Evolutionary conservation across 2,329 filamentous ascomycete genomes (phyloP), one percentile per base, ranked within the genome.

Genomic region (Cladosporium velox): DNA sequence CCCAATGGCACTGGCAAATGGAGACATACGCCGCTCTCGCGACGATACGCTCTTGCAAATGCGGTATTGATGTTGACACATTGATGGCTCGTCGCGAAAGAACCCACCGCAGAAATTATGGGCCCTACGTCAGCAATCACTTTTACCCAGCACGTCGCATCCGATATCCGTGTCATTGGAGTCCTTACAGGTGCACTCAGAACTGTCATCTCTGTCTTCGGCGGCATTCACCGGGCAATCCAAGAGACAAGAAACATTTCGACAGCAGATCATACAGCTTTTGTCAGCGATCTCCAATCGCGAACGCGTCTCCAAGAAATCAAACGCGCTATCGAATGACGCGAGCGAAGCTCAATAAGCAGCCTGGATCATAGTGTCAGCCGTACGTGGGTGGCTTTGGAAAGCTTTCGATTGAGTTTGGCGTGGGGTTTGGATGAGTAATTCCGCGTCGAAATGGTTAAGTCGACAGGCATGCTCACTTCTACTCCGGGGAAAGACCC

Each of bases 321-420:
- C 28, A 32, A 15, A 54, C 51, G 10, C 26, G 18, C 28, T n/a
- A 18, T 12, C 8, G 51, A 30, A 34, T 54, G 51, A 14, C 51
- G 28, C 51, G 12, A 54, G 28, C 51, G 15, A 28, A 32, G 18
- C 3, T 32, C 30, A 30, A 34, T 54, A 18, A 54, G 28, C 30
- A n/a, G 28, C 51, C 51, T 14, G 26, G 14, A 6, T 49, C 41
- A 21, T 28, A 35, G 30, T 30, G 59, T 62, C 47, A 62, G 60
- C 51, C 15, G 60, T n/a, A 32, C 60, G 49, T 64, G 34, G 51
- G 60, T 64, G 60, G 60, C 60, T 64, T 64, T 64, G 34, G 7
- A 15, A 55, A 63, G 49, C 35, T 54, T 63, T 55, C n/a, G 49
- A 35, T 51, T 61, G 59, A n/a, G 41, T 49, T 61, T 47, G 21